Evolutionary conservation across 1,139 yeast species (phyloP), one percentile per base, ranked within the genome.

Genomic region (Candida labiduridarum): DNA sequence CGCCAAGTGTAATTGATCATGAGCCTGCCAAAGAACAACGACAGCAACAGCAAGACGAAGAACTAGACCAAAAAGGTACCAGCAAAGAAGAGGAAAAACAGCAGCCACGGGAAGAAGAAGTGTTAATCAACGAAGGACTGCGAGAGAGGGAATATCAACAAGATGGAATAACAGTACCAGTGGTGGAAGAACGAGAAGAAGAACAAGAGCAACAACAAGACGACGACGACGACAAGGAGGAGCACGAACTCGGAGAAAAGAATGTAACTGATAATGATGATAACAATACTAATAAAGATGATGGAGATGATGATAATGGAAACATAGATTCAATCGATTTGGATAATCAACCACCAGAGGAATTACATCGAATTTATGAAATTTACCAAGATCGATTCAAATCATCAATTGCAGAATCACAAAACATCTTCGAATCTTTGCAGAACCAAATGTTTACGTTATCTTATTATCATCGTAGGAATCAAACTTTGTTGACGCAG

Each of bases 401-500:
- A 34, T 51, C 51, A 27, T 71, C 58, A 4, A 62, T 62, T 43
- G 53, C 59, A 8, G 53, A 53, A 50, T 68, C 75, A 6, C 60
- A 60, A 33, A 53, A 59, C 41, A 58, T 76, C 18, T 70, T 67
- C 55, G 59, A 65, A 34, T 57, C 61, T 8, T 79, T 75, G 55
- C 59, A 61, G 48, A 60, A 68, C 18, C 77, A 71, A 52, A 58
- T 79, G 31, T 69, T 69, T 44, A 61, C 78, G 1, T 56, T 76
- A 33, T 55, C 65, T 39, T 69, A 64, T 53, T 73, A 67, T 50
- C 68, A 72, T 44, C 60, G 80, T 46, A 61, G 78, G 49, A 74
- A 74, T 54, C 69, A 72, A 48, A 76, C 78, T 0, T 42, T 76
- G 22, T 56, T 76, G 25, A 71, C 69, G 35, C 48, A 73, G 9